Evolutionary conservation across 1,139 yeast species (phyloP), one percentile per base, ranked within the genome.

Genomic region (Taphrina confusa): DNA sequence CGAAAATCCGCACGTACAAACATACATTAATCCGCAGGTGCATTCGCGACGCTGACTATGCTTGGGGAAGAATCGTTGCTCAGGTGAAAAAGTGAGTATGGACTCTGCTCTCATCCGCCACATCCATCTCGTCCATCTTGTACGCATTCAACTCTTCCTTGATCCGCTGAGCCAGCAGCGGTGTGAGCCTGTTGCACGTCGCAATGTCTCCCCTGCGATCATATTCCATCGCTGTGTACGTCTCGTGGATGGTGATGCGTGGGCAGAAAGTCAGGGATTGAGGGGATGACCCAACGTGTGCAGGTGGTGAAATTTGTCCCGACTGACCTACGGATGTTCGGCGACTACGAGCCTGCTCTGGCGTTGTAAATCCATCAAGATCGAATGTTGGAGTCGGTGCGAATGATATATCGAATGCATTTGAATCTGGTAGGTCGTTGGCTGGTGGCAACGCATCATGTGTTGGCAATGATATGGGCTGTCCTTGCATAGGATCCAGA

Each of bases 151-250:
- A 77, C 72, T 92, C 97, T 55, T 86, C 89, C 74, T 84, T 86
- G 69, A 92, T 89, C 73, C 83, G 84, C 72, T 87, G 92, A 0
- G 97, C 97, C 70, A 91, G 76, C 59, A 80, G 76, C 3, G 97
- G 97, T 0, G 96, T 91, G 72, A 91, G 77, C 70, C 86, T 90
- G 73, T 91, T 90, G 75, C 97, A 91, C 1, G 97, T 90, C 3
- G 96, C 95, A 45, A 85, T 79, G 66, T 90, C 97, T 0, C 97
- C 97, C 65, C 86, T 90, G 68, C 98, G 82, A 71, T 92, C 97
- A 71, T 92, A 92, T 66, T 88, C 96, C 16, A 81, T 83, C 50
- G 85, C 84, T 64, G 86, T 81, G 72, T 87, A 90, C 0, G 97
- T 92, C 65, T 90, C 96, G 72, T 85, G 92, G 54, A 92, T 79